Percentiles rank a stretch among this genome's conserved stretches.
phyloP scores from a whole-genome alignment of 2,329 filamentous ascomycete genomes.

The Orbilia blumenaviensis region DNA sequence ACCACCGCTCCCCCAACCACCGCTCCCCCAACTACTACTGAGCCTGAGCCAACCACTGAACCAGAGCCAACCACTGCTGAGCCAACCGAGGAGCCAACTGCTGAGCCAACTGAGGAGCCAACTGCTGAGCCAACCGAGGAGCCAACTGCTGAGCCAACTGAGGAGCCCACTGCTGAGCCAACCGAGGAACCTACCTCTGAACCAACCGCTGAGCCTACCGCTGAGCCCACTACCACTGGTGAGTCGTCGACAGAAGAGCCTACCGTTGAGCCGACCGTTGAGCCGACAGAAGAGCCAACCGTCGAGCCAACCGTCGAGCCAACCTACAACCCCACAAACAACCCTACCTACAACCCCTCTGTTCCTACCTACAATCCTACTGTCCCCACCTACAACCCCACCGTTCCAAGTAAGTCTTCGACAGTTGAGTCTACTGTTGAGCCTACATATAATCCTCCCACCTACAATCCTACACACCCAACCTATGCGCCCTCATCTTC shows the following conservation, averaged over 20 bases:
- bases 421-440: not conserved
- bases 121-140: conserved; percentile 14
- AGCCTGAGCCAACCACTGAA: conserved; percentile 24
- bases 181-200: conserved; percentile 3
- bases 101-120: conserved; percentile 2
- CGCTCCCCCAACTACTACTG: not conserved
- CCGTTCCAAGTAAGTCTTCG: conserved; percentile 6
- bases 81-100: conserved; percentile 13
- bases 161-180: conserved; percentile 3
- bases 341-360: conserved; percentile 1
- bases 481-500: conserved; percentile 10
- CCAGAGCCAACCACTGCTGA: conserved; percentile 23
- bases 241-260: not conserved
- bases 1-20: conserved; percentile 8
- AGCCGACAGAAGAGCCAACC: conserved; percentile 7
- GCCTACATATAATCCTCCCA: not conserved
- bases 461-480: not conserved
- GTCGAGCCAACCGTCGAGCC: conserved; percentile 1
- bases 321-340: not conserved
- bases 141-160: conserved; percentile 21
- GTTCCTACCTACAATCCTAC: conserved; percentile 11
- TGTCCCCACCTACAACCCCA: not conserved
- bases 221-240: not conserved
- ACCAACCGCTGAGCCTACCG: not conserved
- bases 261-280: conserved; percentile 11